These are phyloP conservation scores for Coniella vitis DNA, from an alignment of 2,329 filamentous ascomycete genomes.

Conservation along the genomic window DNA sequence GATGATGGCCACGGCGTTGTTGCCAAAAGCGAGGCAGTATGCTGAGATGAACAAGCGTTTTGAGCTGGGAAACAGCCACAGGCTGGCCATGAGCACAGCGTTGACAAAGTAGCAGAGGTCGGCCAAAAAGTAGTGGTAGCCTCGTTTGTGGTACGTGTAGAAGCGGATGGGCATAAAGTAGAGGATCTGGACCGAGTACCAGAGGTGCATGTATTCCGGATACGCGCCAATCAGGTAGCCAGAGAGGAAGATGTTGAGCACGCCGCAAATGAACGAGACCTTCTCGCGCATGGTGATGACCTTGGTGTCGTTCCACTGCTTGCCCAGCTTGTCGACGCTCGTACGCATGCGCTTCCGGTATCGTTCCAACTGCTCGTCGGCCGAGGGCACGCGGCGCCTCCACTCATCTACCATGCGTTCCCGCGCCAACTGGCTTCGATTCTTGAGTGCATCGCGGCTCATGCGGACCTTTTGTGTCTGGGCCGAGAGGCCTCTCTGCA, in stretches of 20 bases:
- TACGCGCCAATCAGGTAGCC: slow-evolving; percentile 85
- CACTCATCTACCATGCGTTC: slow-evolving; percentile 90
- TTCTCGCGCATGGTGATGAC: slow-evolving; percentile 88
- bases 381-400: slow-evolving; percentile 75
- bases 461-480: slow-evolving; percentile 81
- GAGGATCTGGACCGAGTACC: slow-evolving; percentile 80
- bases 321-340: slow-evolving; percentile 80
- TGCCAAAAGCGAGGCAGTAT: slow-evolving; percentile 89
- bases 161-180: slow-evolving; percentile 98
- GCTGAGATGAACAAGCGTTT: slow-evolving; percentile 88
- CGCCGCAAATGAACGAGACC: slow-evolving; percentile 89
- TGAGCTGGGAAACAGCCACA: slow-evolving; percentile 87
- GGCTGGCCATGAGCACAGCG: slow-evolving; percentile 68
- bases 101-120: slow-evolving; percentile 99
- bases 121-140: slow-evolving; percentile 94
- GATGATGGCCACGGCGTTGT: slow-evolving; percentile 94
- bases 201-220: slow-evolving; percentile 81
- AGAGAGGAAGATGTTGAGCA: slow-evolving; percentile 95
- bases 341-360: slow-evolving; percentile 82
- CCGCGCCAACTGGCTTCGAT: slow-evolving; percentile 69
- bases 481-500: slow-evolving; percentile 73
- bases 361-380: slow-evolving; percentile 87
- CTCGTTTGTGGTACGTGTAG: slow-evolving; percentile 83
- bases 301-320: slow-evolving; percentile 83
- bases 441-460: slow-evolving; percentile 74